Conservation (phyloP, 345 rosid species). For the Camelina hispida region DNA sequence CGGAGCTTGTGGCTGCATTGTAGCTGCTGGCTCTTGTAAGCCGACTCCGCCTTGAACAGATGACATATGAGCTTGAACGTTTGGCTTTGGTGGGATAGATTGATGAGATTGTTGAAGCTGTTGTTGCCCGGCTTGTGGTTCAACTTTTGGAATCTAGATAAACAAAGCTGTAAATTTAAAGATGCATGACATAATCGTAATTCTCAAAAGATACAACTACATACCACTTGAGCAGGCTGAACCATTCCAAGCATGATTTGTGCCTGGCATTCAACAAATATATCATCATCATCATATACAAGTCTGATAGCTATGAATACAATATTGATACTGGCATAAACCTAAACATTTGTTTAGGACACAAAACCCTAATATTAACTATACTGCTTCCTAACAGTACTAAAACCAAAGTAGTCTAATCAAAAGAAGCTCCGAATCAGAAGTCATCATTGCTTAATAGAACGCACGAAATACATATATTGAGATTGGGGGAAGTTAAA, state of each 20-base stretch:
- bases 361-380: constrained; percentile 38
- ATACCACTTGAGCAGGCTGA: constrained; percentile 90
- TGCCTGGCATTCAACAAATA: constrained; percentile 57
- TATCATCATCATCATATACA: constrained; percentile 21
- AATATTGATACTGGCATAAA: neutral
- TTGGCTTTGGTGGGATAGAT: constrained; percentile 56
- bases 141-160: constrained; percentile 73
- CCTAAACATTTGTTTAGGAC: constrained; percentile 15
- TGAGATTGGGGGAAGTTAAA: neutral
- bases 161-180: constrained; percentile 15
- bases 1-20: constrained; percentile 56
- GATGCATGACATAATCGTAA: constrained; percentile 18
- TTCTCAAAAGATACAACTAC: constrained; percentile 29
- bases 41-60: constrained; percentile 53
- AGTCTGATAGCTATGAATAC: neutral
- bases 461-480: neutral
- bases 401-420: neutral
- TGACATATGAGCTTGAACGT: constrained; percentile 53
- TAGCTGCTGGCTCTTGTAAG: constrained; percentile 59
- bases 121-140: constrained; percentile 56
- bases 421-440: constrained; percentile 14
- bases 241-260: constrained; percentile 99
- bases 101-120: constrained; percentile 63
- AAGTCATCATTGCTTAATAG: neutral
- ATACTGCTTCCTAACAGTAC: constrained; percentile 12